Evolutionary conservation across 2,329 filamentous ascomycete species (phyloP), one percentile per base, ranked within the genome.

Genomic region (Pseudonectria buxi): DNA sequence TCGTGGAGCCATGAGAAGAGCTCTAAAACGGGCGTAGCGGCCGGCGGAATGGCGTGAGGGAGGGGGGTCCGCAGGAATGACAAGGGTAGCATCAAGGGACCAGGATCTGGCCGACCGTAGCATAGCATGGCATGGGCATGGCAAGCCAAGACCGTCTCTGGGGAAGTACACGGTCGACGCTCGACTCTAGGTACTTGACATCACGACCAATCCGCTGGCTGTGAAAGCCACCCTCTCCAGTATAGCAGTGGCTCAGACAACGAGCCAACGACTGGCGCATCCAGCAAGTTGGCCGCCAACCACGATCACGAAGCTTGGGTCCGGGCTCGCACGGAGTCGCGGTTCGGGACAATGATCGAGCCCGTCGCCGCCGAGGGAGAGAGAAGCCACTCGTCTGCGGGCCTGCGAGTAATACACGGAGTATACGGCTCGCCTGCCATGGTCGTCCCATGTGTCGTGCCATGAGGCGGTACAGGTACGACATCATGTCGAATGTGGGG

Each of bases 41-140:
- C 47, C 44, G 46, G 46, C 41, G 46, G 47, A 50, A 52, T 53
- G 50, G 50, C 50, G 49, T 53, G 50, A 53, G 49, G 47, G 44
- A 39, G 32, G 40, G 39, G 30, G 28, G 30, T 9, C 18, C 18
- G 18, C 18, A 37, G 38, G 42, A 27, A 35, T 34, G 40, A 42
- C 46, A 39, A 32, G 39, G 28, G 28, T 49, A 32, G 9, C 18
- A 22, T 22, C 5, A 9, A 22, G 18, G 5, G 18, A 22, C 18
- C 18, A 22, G 18, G 18, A 9, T 22, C 18, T 22, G n/a, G n/a
- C n/a, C 18, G 18, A 22, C 18, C 5, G 18, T 22, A 9, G 18
- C 18, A 22, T 22, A 9, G 18, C 18, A 22, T 22, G 18, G 18
- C 18, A 22, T 22, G 5, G 18, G 18, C 18, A 22, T 22, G 18